Percentiles rank a stretch among this genome's conserved stretches.
These are phyloP conservation scores for Trametes gibbosa DNA, from an alignment of 768 basidiomycete species.

Conservation along the genomic window DNA sequence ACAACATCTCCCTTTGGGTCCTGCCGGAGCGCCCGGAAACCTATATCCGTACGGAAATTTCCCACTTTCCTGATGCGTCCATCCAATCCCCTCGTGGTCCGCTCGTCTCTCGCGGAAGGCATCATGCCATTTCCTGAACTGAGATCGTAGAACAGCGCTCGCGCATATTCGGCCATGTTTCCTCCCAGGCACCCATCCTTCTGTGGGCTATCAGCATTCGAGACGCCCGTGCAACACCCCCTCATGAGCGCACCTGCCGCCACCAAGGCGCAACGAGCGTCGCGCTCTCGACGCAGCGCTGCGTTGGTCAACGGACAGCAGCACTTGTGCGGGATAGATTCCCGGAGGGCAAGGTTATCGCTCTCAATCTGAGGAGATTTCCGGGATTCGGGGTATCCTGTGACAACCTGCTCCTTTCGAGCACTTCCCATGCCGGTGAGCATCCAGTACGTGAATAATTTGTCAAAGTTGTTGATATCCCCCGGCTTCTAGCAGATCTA, in stretches of 20 bases:
- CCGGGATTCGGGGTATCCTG: constrained; percentile 3
- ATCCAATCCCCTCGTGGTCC: constrained; percentile 12
- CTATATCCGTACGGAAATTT: no score
- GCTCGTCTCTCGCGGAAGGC: constrained; percentile 5
- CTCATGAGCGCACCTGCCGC: constrained; percentile 8
- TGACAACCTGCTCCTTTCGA: constrained; percentile 9
- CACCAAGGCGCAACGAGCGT: constrained; percentile 1
- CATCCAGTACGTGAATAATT: constrained; percentile 23
- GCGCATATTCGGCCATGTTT: neutral
- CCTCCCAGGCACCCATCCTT: constrained; percentile 1
- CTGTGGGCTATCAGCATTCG: neutral
- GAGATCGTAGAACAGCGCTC: constrained; percentile 5
- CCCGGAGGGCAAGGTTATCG: constrained; percentile 9
- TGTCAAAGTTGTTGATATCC: constrained; percentile 25
- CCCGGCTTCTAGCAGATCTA: constrained; percentile 30
- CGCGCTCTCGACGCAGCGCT: neutral
- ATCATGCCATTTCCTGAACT: constrained; percentile 6
- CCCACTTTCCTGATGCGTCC: no score
- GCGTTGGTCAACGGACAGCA: no score
- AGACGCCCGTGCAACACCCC: neutral
- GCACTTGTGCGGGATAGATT: neutral
- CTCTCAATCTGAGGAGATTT: constrained; percentile 14
- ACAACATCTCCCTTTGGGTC: no score
- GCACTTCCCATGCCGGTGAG: constrained; percentile 17
- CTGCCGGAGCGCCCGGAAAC: no score